These are phyloP conservation scores for Claviceps africana DNA, from an alignment of 2,329 filamentous ascomycete genomes.

Conservation along the genomic window DNA sequence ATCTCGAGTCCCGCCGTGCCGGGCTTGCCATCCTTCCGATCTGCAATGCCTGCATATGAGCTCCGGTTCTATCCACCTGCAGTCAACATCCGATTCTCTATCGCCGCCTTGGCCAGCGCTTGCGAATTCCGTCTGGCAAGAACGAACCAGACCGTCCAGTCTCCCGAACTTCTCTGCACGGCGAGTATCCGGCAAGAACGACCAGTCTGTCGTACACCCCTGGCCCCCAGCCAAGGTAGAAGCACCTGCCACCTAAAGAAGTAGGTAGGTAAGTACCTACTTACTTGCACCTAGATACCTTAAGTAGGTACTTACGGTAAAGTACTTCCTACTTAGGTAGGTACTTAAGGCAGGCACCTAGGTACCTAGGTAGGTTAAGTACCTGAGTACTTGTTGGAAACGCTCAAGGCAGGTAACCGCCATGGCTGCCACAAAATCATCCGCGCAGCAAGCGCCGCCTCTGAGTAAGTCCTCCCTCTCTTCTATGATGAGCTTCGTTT, in stretches of 20 bases:
- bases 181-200: background rate
- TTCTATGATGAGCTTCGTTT: background rate
- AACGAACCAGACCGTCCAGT: background rate
- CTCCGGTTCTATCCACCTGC: background rate
- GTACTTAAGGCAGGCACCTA: too few relatives aligned
- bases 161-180: too few relatives aligned
- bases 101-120: background rate
- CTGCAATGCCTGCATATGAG: background rate
- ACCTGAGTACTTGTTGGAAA: background rate
- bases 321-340: too few relatives aligned
- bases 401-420: background rate
- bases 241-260: background rate
- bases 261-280: too few relatives aligned
- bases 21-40: background rate
- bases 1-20: background rate
- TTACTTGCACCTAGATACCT: too few relatives aligned
- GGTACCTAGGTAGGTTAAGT: background rate
- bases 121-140: background rate
- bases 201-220: too few relatives aligned
- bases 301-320: too few relatives aligned
- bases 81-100: background rate
- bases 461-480: constrained; percentile 2
- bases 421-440: constrained; percentile 6
- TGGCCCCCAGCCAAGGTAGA: too few relatives aligned
- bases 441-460: constrained; percentile 5